Percentiles rank a stretch among this genome's conserved stretches.
Evolutionary conservation across 805 yeast species (phyloP).

Genomic region (Candida chilensis): DNA sequence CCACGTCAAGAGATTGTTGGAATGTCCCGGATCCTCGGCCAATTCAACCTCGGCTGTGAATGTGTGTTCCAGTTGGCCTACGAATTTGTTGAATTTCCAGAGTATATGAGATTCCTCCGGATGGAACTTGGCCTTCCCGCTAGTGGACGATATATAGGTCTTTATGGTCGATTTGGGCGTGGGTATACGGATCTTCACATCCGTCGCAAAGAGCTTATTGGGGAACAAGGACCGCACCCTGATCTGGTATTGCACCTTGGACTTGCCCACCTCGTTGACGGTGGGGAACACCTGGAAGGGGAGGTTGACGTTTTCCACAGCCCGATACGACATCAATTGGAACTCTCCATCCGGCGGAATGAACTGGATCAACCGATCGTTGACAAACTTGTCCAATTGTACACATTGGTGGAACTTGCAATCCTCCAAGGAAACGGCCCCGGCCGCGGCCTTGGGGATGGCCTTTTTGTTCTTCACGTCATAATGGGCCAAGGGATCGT

Average conservation of each 20-base stretch:
- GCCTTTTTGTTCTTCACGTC: conserved; percentile 16
- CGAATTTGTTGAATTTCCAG: conserved; percentile 66
- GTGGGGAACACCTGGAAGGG: conserved; percentile 65
- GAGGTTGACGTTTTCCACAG: conserved; percentile 47
- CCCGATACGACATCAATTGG: conserved; percentile 71
- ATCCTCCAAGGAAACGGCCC: conserved; percentile 56
- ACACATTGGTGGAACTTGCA: conserved; percentile 87
- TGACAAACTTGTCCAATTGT: conserved; percentile 57
- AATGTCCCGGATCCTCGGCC: neutral
- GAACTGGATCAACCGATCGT: conserved; percentile 56
- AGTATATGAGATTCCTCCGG: conserved; percentile 54
- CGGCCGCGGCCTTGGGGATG: conserved; percentile 28
- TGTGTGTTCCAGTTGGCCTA: conserved; percentile 57
- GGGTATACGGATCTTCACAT: conserved; percentile 58
- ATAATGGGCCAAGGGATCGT: conserved; percentile 12
- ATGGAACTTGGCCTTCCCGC: conserved; percentile 62
- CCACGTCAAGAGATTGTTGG: conserved; percentile 30
- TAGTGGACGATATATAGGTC: conserved; percentile 31
- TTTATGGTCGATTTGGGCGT: conserved; percentile 55
- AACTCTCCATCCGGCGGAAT: conserved; percentile 86
- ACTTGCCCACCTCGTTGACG: conserved; percentile 31
- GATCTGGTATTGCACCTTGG: conserved; percentile 46
- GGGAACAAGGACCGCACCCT: conserved; percentile 55
- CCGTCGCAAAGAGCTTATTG: conserved; percentile 47
- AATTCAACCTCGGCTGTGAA: conserved; percentile 44